These are phyloP conservation scores for Lasiosphaeriaceae sp. DNA, from an alignment of 495 filamentous ascomycete genomes.

Conservation along the genomic window DNA sequence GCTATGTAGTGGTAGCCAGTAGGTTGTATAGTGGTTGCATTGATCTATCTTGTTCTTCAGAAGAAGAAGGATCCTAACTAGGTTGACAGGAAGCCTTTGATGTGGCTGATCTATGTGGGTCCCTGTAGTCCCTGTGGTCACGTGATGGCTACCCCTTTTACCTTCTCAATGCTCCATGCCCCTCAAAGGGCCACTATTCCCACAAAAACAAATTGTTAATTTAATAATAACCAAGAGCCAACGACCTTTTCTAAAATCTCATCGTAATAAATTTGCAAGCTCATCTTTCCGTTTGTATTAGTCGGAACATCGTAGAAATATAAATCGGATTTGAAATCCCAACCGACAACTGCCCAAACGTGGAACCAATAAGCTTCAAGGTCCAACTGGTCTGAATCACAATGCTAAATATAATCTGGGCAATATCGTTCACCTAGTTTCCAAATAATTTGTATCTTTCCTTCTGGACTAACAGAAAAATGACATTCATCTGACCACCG, in stretches of 20 bases:
- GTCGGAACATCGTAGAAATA: not conserved
- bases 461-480: no score
- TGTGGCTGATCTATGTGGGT: no score
- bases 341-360: not conserved
- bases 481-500: no score
- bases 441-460: not conserved
- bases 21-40: no score
- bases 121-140: no score
- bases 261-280: not conserved
- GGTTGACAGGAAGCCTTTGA: no score
- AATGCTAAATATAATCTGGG: not conserved
- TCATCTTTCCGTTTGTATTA: conserved; percentile 1
- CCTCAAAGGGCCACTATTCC: no score
- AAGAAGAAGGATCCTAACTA: no score
- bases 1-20: no score
- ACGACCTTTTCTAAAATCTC: not conserved
- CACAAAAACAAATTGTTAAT: not conserved
- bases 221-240: not conserved
- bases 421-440: not conserved
- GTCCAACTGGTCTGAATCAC: not conserved
- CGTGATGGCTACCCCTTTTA: no score
- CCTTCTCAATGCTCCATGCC: no score
- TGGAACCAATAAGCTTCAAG: not conserved
- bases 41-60: no score
- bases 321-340: not conserved